These are phyloP conservation scores for Globisporangium abappressorium DNA, from an alignment of 352 stramenopile species.

Conservation along the genomic window DNA sequence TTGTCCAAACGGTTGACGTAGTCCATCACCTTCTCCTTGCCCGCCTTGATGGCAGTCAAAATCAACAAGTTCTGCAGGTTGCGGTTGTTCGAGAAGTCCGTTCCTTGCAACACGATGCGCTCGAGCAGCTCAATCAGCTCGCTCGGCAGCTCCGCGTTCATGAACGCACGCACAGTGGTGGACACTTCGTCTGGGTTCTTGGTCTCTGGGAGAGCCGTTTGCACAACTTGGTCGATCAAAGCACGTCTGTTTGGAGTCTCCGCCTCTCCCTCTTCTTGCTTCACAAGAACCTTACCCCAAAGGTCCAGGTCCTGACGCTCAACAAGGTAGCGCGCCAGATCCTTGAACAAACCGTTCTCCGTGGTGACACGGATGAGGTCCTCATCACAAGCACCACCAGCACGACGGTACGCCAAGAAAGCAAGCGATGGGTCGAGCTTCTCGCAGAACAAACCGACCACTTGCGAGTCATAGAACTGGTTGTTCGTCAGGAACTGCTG, in stretches of 20 bases:
- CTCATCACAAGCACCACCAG: slow-evolving; percentile 97
- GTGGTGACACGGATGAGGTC: slow-evolving; percentile 99
- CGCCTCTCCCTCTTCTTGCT: slow-evolving; percentile 90
- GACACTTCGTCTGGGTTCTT: slow-evolving; percentile 99
- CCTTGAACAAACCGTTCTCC: slow-evolving; percentile 99
- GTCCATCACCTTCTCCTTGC: slow-evolving; percentile 98
- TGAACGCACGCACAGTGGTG: slow-evolving; percentile 99
- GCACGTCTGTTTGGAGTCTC: slow-evolving; percentile 91
- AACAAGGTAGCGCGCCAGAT: slow-evolving; percentile 98
- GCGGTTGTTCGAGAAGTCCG: slow-evolving; percentile 99
- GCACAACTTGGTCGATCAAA: slow-evolving; percentile 99
- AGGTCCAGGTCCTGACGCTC: slow-evolving; percentile 98
- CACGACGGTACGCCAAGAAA: slow-evolving; percentile 99
- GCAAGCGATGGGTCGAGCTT: slow-evolving; percentile 99
- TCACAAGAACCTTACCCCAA: slow-evolving; percentile 96
- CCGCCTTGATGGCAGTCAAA: slow-evolving; percentile 98
- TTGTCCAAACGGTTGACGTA: slow-evolving; percentile 99
- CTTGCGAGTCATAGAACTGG: slow-evolving; percentile 99
- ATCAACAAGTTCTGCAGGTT: slow-evolving; percentile 99
- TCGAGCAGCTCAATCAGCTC: slow-evolving; percentile 99
- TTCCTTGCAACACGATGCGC: slow-evolving; percentile 99
- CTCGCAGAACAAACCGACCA: slow-evolving; percentile 99
- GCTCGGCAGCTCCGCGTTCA: slow-evolving; percentile 98
- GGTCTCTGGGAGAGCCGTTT: slow-evolving; percentile 99
- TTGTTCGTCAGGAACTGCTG: slow-evolving; percentile 99